Evolutionary conservation across 805 yeast genomes (phyloP).

Genomic region (Zygosaccharomyces pseudorouxii): DNA sequence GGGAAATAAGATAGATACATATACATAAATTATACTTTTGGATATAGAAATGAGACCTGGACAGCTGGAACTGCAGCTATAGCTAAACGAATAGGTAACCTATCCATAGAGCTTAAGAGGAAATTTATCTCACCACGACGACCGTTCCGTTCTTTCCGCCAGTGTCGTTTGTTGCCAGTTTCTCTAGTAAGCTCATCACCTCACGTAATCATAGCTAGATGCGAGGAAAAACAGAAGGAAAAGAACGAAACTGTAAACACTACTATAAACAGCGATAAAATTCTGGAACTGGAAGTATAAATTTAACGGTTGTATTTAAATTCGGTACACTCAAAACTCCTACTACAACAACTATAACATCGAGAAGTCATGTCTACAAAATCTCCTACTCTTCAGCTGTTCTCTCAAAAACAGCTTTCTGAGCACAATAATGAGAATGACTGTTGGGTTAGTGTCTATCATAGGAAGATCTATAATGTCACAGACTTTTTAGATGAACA

Average conservation of each 20-base stretch:
- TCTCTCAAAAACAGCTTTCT: constrained; percentile 50
- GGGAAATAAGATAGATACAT: not conserved
- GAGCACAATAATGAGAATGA: constrained; percentile 49
- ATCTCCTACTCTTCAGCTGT: constrained; percentile 49
- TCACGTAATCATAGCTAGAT: not conserved
- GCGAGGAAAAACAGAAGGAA: not conserved
- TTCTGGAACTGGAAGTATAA: not conserved
- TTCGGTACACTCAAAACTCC: no score
- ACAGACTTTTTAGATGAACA: constrained; percentile 47
- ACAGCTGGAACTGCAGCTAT: not conserved
- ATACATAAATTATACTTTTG: constrained; percentile 1
- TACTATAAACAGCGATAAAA: not conserved
- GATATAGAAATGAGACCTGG: not conserved
- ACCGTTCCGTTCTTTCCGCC: not conserved
- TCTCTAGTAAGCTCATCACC: not conserved
- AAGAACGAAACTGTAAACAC: not conserved
- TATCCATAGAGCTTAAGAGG: not conserved
- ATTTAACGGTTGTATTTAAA: not conserved
- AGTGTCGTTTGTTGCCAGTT: not conserved
- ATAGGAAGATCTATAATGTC: constrained; percentile 80
- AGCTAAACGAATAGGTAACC: constrained; percentile 1
- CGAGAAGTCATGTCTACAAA: not conserved
- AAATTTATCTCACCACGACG: not conserved
- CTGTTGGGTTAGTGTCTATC: constrained; percentile 77
- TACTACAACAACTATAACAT: not conserved